Base-by-base conservation (phyloP, 2,329 filamentous ascomycete species). In the Beauveria sp. region DNA sequence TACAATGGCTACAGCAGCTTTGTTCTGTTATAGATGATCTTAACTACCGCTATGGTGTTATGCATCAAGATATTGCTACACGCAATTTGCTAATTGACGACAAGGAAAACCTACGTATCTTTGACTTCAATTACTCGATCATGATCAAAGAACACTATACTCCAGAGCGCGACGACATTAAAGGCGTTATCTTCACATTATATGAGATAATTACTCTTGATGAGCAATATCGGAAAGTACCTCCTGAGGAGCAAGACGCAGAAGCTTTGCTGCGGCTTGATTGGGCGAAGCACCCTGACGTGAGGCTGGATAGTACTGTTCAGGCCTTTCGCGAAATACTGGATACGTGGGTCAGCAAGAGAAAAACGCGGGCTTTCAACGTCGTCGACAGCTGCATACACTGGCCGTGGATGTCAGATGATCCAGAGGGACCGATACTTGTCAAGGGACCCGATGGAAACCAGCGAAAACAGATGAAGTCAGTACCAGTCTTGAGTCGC, bases 21-120 rank as follows among this genome's bases (percentile, higher is more conserved):
- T 70, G 70, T 1, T n/a, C 68, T 1, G 70, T 75, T 9, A 67
- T 76, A 14, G 72, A 76, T 58, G 69, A 73, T 51, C 65, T 78
- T 28, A 78, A 78, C 49, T 67, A 78, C 12, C 55, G 66, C 24
- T 64, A 71, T 31, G 72, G 74, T 24, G 74, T 78, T 49, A 63
- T 69, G 24, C 76, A 78, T 62, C 71, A 76, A 62, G 75, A 77
- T 43, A 69, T 79, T 42, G 71, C 71, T 14, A 67, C 73, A n/a
- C 70, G 72, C 43, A 78, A 79, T 55, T 68, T 78, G 5, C 46
- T 77, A 0, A 60, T 79, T 50, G 64, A 77, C 55, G 66, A 68
- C 0, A 38, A 56, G 12, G 70, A 77, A 52, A 66, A 66, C 10
- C 57, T 78, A 12, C 64, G 72, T 61, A 60, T 77, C 8, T 75